A percentile compares a stretch with the other conserved stretches of the same genome.
Evolutionary conservation across 805 yeast genomes (phyloP).

Genomic region (Candida boleticola): DNA sequence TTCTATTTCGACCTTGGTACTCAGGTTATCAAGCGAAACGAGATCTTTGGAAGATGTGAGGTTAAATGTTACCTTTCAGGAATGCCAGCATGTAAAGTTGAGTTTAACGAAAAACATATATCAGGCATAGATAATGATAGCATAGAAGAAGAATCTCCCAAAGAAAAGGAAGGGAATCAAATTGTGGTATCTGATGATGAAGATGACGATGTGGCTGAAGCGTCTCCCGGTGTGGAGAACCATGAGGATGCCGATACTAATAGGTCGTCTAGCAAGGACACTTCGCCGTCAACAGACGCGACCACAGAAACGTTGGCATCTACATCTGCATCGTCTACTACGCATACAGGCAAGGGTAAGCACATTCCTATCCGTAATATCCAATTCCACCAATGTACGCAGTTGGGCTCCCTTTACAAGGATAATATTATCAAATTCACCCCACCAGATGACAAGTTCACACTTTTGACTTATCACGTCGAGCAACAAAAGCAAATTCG

Average conservation of each 20-base stretch:
- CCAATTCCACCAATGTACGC: slow-evolving; percentile 66
- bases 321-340: too few relatives aligned
- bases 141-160: slow-evolving; percentile 7
- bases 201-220: slow-evolving; percentile 6
- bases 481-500: slow-evolving; percentile 38
- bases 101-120: slow-evolving; percentile 39
- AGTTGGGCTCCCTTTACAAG: slow-evolving; percentile 63
- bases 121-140: slow-evolving; percentile 29
- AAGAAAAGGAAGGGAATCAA: slow-evolving; percentile 7
- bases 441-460: slow-evolving; percentile 71
- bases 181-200: slow-evolving; percentile 6
- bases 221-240: background rate
- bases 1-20: slow-evolving; percentile 34
- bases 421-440: slow-evolving; percentile 70
- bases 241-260: too few relatives aligned
- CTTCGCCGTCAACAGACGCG: background rate
- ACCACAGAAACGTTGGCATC: too few relatives aligned
- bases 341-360: background rate
- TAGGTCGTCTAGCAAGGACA: background rate
- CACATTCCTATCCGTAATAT: slow-evolving; percentile 35
- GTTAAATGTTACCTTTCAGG: slow-evolving; percentile 42
- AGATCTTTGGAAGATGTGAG: slow-evolving; percentile 31
- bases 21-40: slow-evolving; percentile 26
- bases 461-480: slow-evolving; percentile 37
- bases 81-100: slow-evolving; percentile 42